Conservation (phyloP, 768 basidiomycete genomes). For the Boletus pseudo-olivaceus region DNA sequence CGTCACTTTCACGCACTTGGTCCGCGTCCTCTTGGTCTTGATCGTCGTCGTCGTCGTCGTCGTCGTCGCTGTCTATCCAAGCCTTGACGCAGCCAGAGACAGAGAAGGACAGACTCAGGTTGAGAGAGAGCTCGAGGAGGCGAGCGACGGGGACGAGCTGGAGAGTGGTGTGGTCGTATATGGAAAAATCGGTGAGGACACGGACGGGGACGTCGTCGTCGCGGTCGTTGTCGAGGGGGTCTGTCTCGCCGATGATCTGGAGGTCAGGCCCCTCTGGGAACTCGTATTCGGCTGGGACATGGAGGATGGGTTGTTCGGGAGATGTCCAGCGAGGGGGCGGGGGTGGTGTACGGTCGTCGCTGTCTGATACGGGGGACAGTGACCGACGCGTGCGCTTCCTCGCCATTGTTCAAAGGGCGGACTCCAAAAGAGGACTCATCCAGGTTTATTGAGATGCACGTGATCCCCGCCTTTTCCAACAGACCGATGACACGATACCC, state of each 20-base stretch:
- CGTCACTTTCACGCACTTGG: background rate
- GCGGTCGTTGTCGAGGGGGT: constrained; percentile 20
- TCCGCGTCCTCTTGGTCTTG: constrained; percentile 23
- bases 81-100: constrained; percentile 39
- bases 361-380: constrained; percentile 13
- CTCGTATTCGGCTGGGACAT: constrained; percentile 27
- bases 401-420: constrained; percentile 17
- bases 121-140: constrained; percentile 33
- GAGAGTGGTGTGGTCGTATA: constrained; percentile 42
- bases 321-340: constrained; percentile 8
- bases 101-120: constrained; percentile 26
- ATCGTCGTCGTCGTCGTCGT: constrained; percentile 20
- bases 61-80: constrained; percentile 34
- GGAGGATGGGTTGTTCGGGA: constrained; percentile 8
- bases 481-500: constrained; percentile 14
- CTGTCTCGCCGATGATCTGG: constrained; percentile 43
- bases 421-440: background rate
- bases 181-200: constrained; percentile 47
- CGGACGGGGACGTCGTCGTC: constrained; percentile 53
- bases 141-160: constrained; percentile 40
- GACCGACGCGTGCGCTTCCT: constrained; percentile 27
- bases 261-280: constrained; percentile 41
- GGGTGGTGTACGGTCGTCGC: constrained; percentile 12
- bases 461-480: constrained; percentile 3
- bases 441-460: background rate